Base-by-base conservation (phyloP, 2,329 filamentous ascomycete genomes). In the Trichoderma pleuroti region DNA sequence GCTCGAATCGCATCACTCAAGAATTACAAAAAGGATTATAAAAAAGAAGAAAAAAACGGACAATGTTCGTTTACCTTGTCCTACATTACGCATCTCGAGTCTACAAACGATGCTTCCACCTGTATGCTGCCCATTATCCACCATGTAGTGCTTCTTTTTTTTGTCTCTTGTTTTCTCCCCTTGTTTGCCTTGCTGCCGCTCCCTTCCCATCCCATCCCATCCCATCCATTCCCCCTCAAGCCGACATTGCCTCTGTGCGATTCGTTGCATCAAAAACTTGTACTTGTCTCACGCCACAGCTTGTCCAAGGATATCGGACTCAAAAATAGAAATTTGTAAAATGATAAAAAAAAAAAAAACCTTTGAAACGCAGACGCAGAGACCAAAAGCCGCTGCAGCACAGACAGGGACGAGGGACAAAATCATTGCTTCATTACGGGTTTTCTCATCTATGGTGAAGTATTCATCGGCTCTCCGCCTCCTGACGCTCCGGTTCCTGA, bases 401-500 rank as follows among this genome's bases (percentile, higher is more conserved):
- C 56, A 49, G 65, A 24, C 24, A 68, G 34, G 36, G 52, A 61
- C 65, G 87, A 84, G 34, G 36, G 52, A 61, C 65, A 88, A 84
- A 80, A 86, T 87, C 77, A 85, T 83, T 84, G 83, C 82, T 85
- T 85, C 82, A 83, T 86, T 84, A 83, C 77, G 75, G 63, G 78
- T 74, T 80, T 75, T 81, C 78, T 81, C 79, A 81, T 86, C 85
- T 89, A 89, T 84, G 87, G 87, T 80, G 87, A 88, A 76, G 87
- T 90, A 82, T 88, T 89, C 87, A 90, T 90, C 42, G 87, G 87
- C 76, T 89, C 87, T 71, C 86, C 86, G 70, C 84, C 82, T 36
- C 66, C 52, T 56, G 67, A 60, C 39, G 70, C 32, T 59, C 70
- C 70, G 68, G 79, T 75, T 57, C 84, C 85, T 62, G 83, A 82